Conservation (phyloP, 768 basidiomycete genomes). For the Flagelloscypha sp. region DNA sequence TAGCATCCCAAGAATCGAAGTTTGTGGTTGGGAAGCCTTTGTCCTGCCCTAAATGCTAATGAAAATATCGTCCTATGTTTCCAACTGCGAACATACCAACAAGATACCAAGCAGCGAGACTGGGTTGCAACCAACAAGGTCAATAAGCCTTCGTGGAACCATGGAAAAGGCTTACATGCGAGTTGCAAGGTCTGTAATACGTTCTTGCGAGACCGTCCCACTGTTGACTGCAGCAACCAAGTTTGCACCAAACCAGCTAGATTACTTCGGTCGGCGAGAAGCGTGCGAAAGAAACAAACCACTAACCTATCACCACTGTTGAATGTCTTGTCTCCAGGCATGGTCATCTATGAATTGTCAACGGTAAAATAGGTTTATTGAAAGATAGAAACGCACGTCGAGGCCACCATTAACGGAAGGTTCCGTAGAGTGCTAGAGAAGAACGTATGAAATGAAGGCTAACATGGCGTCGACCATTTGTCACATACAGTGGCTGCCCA, state of each 20-base stretch:
- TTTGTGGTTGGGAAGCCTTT: conserved; percentile 46
- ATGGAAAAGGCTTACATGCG: conserved; percentile 32
- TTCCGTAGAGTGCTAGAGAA: conserved; percentile 32
- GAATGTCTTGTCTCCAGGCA: conserved; percentile 54
- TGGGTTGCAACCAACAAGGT: conserved; percentile 36
- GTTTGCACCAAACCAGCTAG: conserved; percentile 51
- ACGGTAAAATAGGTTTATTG: not conserved
- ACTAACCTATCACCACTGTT: conserved; percentile 22
- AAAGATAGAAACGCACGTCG: conserved; percentile 34
- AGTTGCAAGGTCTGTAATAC: too few relatives aligned
- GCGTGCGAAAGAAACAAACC: not conserved
- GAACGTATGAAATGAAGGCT: conserved; percentile 37
- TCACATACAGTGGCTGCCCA: conserved; percentile 16
- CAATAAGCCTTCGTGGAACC: not conserved
- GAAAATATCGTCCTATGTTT: too few relatives aligned
- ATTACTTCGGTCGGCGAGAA: too few relatives aligned
- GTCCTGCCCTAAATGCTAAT: conserved; percentile 50
- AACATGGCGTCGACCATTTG: not conserved
- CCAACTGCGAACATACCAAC: too few relatives aligned
- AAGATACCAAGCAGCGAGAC: conserved; percentile 53
- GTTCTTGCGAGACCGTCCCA: conserved; percentile 46
- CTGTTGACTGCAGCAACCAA: conserved; percentile 53
- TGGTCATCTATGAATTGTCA: conserved; percentile 46
- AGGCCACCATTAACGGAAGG: conserved; percentile 51
- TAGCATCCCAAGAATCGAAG: conserved; percentile 45